These are phyloP conservation scores for Coemansia sp. DNA, from an alignment of 192 early-diverging fungal genomes.

Conservation along the genomic window DNA sequence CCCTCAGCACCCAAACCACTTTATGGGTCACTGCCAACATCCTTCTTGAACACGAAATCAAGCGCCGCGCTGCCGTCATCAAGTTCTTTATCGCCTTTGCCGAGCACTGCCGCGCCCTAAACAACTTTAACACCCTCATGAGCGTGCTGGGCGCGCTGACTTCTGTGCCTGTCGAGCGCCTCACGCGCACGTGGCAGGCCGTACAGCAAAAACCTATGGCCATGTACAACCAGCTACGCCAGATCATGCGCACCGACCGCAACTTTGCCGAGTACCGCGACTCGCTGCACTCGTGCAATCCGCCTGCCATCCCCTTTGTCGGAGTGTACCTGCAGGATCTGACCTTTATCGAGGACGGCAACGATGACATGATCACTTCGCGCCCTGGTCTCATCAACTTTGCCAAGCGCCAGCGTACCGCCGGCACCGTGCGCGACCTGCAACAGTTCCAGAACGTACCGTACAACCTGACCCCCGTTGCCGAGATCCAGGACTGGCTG, in stretches of 20 bases:
- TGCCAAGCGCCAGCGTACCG: constrained; percentile 81
- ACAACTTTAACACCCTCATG: constrained; percentile 95
- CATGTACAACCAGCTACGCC: constrained; percentile 64
- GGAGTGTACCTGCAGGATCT: constrained; percentile 85
- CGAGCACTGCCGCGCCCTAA: constrained; percentile 75
- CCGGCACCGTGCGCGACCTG: constrained; percentile 82
- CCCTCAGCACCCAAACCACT: constrained; percentile 79
- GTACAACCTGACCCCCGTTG: constrained; percentile 73
- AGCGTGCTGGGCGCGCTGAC: constrained; percentile 88
- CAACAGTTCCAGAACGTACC: constrained; percentile 85
- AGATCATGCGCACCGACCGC: constrained; percentile 73
- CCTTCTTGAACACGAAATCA: constrained; percentile 75
- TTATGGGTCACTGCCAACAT: constrained; percentile 88
- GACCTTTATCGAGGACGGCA: constrained; percentile 90
- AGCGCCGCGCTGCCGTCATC: constrained; percentile 71
- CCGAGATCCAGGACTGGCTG: constrained; percentile 80
- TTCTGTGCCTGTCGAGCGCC: constrained; percentile 81
- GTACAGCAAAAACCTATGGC: constrained; percentile 60
- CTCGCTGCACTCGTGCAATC: constrained; percentile 75
- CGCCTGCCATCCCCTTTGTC: constrained; percentile 80
- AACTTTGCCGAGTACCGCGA: constrained; percentile 85
- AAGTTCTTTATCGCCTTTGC: constrained; percentile 86
- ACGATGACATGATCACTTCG: constrained; percentile 67
- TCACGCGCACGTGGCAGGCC: constrained; percentile 89
- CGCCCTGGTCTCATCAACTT: constrained; percentile 81